Evolutionary conservation across 148 eudicot species (phyloP), one percentile per base, ranked within the genome.

Genomic region (Tetragonia tetragonoides): DNA sequence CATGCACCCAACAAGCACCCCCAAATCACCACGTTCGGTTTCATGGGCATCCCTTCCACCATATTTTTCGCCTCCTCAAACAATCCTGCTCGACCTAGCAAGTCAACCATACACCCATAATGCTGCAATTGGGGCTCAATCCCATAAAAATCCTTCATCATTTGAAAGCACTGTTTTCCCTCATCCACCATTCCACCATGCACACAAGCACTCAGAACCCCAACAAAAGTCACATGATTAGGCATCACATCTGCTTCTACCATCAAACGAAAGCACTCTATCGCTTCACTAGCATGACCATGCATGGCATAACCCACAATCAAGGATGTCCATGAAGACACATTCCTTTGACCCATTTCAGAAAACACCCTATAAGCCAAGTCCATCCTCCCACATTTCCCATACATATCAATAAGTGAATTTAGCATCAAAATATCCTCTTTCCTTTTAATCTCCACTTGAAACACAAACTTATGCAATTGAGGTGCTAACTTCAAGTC

Each of bases 361-460:
- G 70, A 76, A 57, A 94, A 94, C 38, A 92, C 93, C 82, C 42
- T 75, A 65, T 80, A 56, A 34, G 98, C 93, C 59, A 89, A 81
- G 72, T 94, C 95, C 97, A 94, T 89, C 79, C 90, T 76, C 60
- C 97, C 98, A 82, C 98, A 94, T 75, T 94, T 94, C 10, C 92
- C 93, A 79, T 92, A 94, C 92, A 88, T 85, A 75, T 94, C 93
- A 61, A 92, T 74, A 6, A 94, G 79, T 2, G 95, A 88, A 85
- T 94, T 92, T 82, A 84, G 68, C 95, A 92, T 89, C 84, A 86
- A 74, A 57, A 88, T 64, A 76, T 86, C 88, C 17, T 83, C 80
- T 76, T 84, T 80, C 28, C 72, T 83, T 23, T 72, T 15, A 20
- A 70, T 66, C 72, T 66, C 87, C 24, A 84, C 95, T 75, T 86